Percentiles rank a stretch among this genome's conserved stretches.
phyloP scores from a whole-genome alignment of 441 rosid species.

The Viola pubescens region DNA sequence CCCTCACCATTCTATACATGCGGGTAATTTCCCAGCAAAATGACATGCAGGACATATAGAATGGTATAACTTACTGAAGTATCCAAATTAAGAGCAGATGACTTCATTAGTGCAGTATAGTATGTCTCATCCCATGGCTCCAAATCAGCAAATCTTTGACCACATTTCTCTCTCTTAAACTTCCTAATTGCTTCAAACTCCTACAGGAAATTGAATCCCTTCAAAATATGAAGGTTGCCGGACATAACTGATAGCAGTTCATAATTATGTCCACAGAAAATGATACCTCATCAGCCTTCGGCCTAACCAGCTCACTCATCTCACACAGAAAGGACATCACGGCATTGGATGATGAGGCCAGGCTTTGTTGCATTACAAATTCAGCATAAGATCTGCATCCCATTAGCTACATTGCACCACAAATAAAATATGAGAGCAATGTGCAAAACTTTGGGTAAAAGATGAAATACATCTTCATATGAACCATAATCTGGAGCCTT shows the following conservation, averaged over 20 bases:
- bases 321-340: conserved; percentile 70
- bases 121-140: conserved; percentile 97
- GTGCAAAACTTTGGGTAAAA: too few relatives aligned
- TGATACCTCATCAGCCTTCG: conserved; percentile 76
- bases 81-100: conserved; percentile 57
- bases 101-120: conserved; percentile 76
- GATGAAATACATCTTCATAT: background rate
- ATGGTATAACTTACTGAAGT: conserved; percentile 49
- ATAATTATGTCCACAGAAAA: conserved; percentile 10
- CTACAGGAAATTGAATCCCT: conserved; percentile 32
- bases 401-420: conserved; percentile 44
- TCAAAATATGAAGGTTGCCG: background rate
- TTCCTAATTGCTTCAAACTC: conserved; percentile 58
- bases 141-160: conserved; percentile 44
- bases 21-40: background rate
- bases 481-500: background rate
- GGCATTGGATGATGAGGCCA: conserved; percentile 86
- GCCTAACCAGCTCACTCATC: conserved; percentile 67
- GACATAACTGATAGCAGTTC: conserved; percentile 10
- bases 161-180: conserved; percentile 57
- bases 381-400: conserved; percentile 74
- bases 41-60: conserved; percentile 12
- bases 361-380: conserved; percentile 56
- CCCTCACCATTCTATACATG: too few relatives aligned
- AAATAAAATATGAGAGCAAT: too few relatives aligned